Conservation (phyloP, 2,329 filamentous ascomycete species). For the Cordyceps sp. region DNA sequence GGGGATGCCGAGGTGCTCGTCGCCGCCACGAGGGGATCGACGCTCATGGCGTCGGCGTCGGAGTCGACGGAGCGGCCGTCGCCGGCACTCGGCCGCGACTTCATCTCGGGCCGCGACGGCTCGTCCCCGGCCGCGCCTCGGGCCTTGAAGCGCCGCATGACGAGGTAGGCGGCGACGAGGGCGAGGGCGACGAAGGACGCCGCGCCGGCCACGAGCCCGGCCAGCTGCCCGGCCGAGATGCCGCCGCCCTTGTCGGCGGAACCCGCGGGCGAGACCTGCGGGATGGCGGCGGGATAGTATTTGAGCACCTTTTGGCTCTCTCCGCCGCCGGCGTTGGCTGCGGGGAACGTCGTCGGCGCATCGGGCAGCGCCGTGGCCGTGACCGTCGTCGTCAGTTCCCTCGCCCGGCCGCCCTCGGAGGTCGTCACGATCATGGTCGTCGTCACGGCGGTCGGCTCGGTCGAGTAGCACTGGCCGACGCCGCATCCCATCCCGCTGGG, state of each 20-base stretch:
- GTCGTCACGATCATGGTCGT: conserved; percentile 27
- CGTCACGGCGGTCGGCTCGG: conserved; percentile 25
- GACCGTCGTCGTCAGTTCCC: conserved; percentile 22
- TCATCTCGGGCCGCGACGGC: too few relatives aligned
- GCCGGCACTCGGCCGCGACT: too few relatives aligned
- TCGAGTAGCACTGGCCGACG: conserved; percentile 28
- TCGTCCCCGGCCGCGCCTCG: too few relatives aligned
- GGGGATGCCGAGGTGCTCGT: too few relatives aligned
- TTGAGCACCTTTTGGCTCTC: conserved; percentile 20
- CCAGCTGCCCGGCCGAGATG: conserved; percentile 25
- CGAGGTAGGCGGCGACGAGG: conserved; percentile 26
- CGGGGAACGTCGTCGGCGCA: conserved; percentile 13
- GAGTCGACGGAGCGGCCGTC: too few relatives aligned
- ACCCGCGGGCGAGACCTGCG: conserved; percentile 14
- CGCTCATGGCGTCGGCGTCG: too few relatives aligned
- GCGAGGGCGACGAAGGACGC: conserved; percentile 30
- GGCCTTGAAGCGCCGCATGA: conserved; percentile 34
- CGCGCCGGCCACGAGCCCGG: conserved; percentile 36
- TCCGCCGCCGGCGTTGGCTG: conserved; percentile 7
- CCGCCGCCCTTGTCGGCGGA: conserved; percentile 10
- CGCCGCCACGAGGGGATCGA: too few relatives aligned
- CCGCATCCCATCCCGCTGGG: conserved; percentile 31
- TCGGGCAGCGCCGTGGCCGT: conserved; percentile 23
- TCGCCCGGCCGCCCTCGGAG: conserved; percentile 20
- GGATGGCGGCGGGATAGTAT: conserved; percentile 24